These are phyloP conservation scores for Brassica napus DNA, from an alignment of 345 rosid species.

Conservation along the genomic window Da-Ae NC_063434.1:8471001-8471500, in stretches of 20 bases:
- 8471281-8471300: neutral
- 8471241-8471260: neutral
- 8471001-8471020: slow-evolving; percentile 57
- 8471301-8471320: neutral
- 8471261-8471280: slow-evolving; percentile 12
- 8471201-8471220: slow-evolving; percentile 33
- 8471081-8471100: slow-evolving; percentile 43
- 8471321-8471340: neutral
- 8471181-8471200: slow-evolving; percentile 32
- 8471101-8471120: slow-evolving; percentile 28
- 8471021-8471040: slow-evolving; percentile 58
- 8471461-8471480: slow-evolving; percentile 32
- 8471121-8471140: slow-evolving; percentile 15
- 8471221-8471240: slow-evolving; percentile 45
- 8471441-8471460: slow-evolving; percentile 27
- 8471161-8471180: slow-evolving; percentile 44
- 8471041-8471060: slow-evolving; percentile 36
- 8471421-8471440: slow-evolving; percentile 16
- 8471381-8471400: slow-evolving; percentile 22
- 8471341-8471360: neutral
- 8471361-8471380: slow-evolving; percentile 28
- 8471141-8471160: slow-evolving; percentile 38
- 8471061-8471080: slow-evolving; percentile 64
- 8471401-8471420: slow-evolving; percentile 14
- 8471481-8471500: slow-evolving; percentile 37